phyloP scores from a whole-genome alignment of 2,329 filamentous ascomycete species.

The Nemania sp. region DNA sequence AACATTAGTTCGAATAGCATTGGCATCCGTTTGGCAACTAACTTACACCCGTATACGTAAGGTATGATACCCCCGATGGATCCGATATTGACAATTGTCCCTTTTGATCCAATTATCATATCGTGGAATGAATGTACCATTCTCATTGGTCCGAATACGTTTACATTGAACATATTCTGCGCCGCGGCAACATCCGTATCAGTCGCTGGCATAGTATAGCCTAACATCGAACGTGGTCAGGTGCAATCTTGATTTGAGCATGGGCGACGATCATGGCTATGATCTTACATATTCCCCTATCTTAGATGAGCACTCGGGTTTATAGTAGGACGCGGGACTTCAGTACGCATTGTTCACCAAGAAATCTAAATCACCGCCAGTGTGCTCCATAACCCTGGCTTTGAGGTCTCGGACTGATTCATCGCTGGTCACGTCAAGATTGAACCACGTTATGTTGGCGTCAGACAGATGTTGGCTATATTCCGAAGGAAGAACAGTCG shows the following conservation, averaged over 20 bases:
- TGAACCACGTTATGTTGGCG: conserved; percentile 19
- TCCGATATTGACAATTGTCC: conserved; percentile 35
- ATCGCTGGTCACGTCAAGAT: conserved; percentile 26
- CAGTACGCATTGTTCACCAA: conserved; percentile 24
- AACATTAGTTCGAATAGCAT: neutral
- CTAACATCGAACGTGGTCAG: neutral
- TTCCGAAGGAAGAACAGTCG: conserved; percentile 25
- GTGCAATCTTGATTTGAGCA: neutral
- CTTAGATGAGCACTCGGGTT: no score
- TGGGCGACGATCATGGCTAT: neutral
- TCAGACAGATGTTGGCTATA: conserved; percentile 18
- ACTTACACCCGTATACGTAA: conserved; percentile 29
- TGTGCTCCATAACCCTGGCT: neutral
- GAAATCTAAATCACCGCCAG: conserved; percentile 11
- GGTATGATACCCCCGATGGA: conserved; percentile 34
- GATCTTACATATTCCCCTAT: neutral
- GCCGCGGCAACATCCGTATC: conserved; percentile 29
- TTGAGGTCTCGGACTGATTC: conserved; percentile 9
- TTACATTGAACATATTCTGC: conserved; percentile 33
- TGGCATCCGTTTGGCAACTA: neutral
- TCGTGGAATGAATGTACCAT: conserved; percentile 34
- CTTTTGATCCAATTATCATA: conserved; percentile 28
- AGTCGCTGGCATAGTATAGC: conserved; percentile 34
- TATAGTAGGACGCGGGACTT: no score
- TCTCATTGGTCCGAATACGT: conserved; percentile 36